Evolutionary conservation across 106 monocot genomes (phyloP), one percentile per base, ranked within the genome.

Genomic region (Acorus calamus): DNA sequence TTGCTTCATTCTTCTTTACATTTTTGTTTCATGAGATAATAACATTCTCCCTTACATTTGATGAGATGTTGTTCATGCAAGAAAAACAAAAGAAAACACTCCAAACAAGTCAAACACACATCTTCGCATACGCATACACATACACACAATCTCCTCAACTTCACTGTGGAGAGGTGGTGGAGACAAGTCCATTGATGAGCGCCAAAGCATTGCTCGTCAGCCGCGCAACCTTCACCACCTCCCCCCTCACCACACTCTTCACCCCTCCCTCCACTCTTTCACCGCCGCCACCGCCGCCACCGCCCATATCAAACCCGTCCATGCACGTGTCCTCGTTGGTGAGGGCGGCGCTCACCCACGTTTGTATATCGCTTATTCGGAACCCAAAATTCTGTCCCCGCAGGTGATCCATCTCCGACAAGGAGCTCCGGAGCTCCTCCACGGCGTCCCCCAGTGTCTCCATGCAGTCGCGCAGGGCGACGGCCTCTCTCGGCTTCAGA

Each of bases 331-430:
- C 48, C 6, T 76, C 84, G 47, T 88, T 73, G 2, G 88, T 88
- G 42, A 88, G 54, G 13, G 81, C 88, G 3, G 88, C 76, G 63
- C 88, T 88, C 9, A 84, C 84, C 88, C 88, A 88, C 3, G 88
- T 88, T 76, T 81, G 72, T n/a, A 88, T 61, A 68, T 66, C 66
- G 51, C 59, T 68, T 43, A 88, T 70, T 46, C 76, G 64, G 44
- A 73, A 57, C 55, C 66, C 42, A 42, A 42, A 4, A 8, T 67
- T 10, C 53, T 67, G 66, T 8, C 79, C 76, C 44, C 73, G 50
- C 7, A 88, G 14, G 14, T 61, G 64, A 6, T 45, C 56, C 78
- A 88, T 76, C 53, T 57, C 69, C 0, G 60, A 4, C 46, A 76
- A 11, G 6, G 84, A 84, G 49, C 57, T 49, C 11, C 64, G 56